Base-by-base conservation (phyloP, 176 grass and related monocot species). In the Zoysia pacifica region DNA sequence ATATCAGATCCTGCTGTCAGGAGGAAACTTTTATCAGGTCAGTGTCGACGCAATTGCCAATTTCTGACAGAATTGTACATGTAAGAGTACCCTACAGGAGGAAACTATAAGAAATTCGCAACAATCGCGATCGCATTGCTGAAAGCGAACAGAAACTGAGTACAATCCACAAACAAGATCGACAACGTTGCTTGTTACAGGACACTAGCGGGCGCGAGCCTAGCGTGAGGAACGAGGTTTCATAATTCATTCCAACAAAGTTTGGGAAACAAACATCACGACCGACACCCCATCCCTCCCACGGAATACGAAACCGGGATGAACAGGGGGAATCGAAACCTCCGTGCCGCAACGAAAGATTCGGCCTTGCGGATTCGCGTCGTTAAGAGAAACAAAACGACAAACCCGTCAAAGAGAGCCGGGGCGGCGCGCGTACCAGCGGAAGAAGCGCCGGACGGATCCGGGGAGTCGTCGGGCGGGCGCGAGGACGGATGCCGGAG, bases 1-100 rank as follows among this genome's bases (percentile, higher is more conserved):
- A 36, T 16, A 56, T 36, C 79, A 16, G 47, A 72, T 80, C 63
- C 81, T 75, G 0, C 28, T 28, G 28, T 28, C 54, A 65, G 63
- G 56, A n/a, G 28, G 45, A 41, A 48, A 1, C 3, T 19, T 8
- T 8, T 15, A 35, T 77, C 41, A 70, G 73, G 54, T 37, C 3
- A 35, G 61, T 9, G 42, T 79, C 56, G 59, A 69, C 15, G 62
- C 62, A 14, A 14, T 4, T 14, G 37, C 62, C 28, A 14, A 64
- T 39, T 37, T 15, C 37, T 65, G 37, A 65, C 38, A 11, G 41
- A 15, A 65, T 40, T 39, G 37, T 15, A 15, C 62, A 40, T 1
- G 12, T 2, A 14, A 65, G 12, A 35, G n/a, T 59, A 38, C 38
- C 28, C 28, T 62, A 59, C 55, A 55, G n/a, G 7, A 36, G 20